Conservation (phyloP, 192 early-diverging fungal genomes). For the Martensiomyces pterosporus region DNA sequence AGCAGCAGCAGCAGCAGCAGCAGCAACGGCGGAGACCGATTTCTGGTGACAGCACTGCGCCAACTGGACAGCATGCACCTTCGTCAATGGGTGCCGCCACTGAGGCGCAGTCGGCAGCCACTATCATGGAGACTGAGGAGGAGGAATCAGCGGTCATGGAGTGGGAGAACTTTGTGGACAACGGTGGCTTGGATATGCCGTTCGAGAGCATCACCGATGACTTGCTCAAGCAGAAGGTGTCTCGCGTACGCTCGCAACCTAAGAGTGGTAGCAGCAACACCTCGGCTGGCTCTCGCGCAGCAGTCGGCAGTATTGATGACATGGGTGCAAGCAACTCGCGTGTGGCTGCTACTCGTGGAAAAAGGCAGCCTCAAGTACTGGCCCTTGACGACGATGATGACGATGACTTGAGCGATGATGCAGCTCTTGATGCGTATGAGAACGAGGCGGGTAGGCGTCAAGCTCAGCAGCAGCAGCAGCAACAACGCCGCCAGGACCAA, state of each 20-base stretch:
- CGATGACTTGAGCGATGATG: constrained; percentile 21
- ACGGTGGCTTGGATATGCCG: constrained; percentile 45
- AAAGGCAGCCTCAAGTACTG: constrained; percentile 4
- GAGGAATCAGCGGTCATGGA: constrained; percentile 26
- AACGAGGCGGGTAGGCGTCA: constrained; percentile 4
- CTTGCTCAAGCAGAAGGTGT: constrained; percentile 11
- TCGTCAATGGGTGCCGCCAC: neutral
- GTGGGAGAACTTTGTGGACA: constrained; percentile 52
- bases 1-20: constrained; percentile 1
- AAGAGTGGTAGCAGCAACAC: constrained; percentile 1
- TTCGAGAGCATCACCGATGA: constrained; percentile 46
- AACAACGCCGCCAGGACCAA: too few species aligned
- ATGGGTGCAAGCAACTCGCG: neutral
- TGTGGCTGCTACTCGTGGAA: neutral
- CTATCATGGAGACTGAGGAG: constrained; percentile 10
- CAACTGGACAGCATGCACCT: too few species aligned
- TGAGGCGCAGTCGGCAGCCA: neutral
- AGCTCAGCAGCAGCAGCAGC: too few species aligned
- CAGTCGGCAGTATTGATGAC: too few species aligned
- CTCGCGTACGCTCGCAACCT: neutral
- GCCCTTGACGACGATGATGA: constrained; percentile 23
- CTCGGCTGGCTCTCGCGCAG: constrained; percentile 1
- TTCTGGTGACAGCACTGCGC: too few species aligned
- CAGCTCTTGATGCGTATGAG: neutral
- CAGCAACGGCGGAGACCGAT: neutral